Percentiles rank a stretch among this genome's conserved stretches.
Evolutionary conservation across 257 asterid genomes (phyloP).

Genomic region (Nicotiana tabacum): DNA sequence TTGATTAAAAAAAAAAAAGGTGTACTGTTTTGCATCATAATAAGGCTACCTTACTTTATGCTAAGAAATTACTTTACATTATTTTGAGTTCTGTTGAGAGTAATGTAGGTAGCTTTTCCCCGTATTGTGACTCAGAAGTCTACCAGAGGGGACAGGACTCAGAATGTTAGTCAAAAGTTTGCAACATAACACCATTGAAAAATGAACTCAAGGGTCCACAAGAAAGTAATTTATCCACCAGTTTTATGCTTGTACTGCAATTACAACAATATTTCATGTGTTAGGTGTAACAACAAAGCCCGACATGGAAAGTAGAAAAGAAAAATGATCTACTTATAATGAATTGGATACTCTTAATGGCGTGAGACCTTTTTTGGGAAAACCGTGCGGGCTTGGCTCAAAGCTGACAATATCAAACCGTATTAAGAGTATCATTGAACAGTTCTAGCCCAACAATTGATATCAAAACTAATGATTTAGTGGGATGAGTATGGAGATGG

Average conservation of each 20-base stretch:
- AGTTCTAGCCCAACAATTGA: too few species aligned
- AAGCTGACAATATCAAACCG: too few species aligned
- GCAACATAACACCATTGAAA: conserved; percentile 17
- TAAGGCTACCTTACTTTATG: neutral
- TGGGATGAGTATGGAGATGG: too few species aligned
- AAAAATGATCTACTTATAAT: too few species aligned
- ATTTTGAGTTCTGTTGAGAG: neutral
- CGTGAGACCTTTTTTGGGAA: too few species aligned
- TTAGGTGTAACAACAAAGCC: too few species aligned
- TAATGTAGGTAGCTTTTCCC: neutral
- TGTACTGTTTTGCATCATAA: conserved; percentile 31
- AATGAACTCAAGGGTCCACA: conserved; percentile 13
- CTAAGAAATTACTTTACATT: conserved; percentile 19
- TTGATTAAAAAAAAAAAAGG: conserved; percentile 35
- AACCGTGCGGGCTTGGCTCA: too few species aligned
- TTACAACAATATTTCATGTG: neutral
- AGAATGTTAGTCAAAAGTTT: conserved; percentile 32
- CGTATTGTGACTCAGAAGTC: conserved; percentile 20
- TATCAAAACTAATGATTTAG: too few species aligned
- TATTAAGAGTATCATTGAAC: too few species aligned
- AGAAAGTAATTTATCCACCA: neutral
- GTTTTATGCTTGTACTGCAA: neutral
- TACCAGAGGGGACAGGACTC: conserved; percentile 36
- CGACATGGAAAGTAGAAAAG: too few species aligned
- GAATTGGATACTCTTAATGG: too few species aligned